Conservation (phyloP, 345 rosid species). For the Mallotus nudiflorus region DNA sequence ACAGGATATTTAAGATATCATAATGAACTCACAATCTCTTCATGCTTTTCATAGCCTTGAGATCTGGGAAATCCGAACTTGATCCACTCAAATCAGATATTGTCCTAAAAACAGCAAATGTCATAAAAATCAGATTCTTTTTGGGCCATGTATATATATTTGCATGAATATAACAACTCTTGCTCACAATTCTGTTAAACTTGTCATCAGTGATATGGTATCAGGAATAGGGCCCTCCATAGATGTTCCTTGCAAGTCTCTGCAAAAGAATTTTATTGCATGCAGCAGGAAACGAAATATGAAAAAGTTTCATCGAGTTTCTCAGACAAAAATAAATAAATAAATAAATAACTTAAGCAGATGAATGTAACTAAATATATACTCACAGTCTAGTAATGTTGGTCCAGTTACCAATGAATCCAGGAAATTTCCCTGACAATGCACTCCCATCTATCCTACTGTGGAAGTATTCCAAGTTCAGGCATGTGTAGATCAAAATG, state of each 20-base stretch:
- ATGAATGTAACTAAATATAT: not conserved
- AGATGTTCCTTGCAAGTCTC: slow-evolving; percentile 79
- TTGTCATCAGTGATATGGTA: slow-evolving; percentile 49
- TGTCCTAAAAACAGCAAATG: not conserved
- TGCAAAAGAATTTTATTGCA: slow-evolving; percentile 23
- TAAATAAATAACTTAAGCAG: too few relatives aligned
- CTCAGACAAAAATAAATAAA: not conserved
- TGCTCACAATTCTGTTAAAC: slow-evolving; percentile 58
- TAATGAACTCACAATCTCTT: slow-evolving; percentile 49
- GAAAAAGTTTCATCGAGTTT: too few relatives aligned
- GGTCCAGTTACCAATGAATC: slow-evolving; percentile 84
- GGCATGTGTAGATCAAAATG: not conserved
- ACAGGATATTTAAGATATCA: not conserved
- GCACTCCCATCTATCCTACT: slow-evolving; percentile 80
- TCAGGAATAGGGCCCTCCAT: slow-evolving; percentile 92
- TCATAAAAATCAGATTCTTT: not conserved
- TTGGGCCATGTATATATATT: not conserved
- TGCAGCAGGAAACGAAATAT: not conserved
- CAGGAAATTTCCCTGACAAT: slow-evolving; percentile 74
- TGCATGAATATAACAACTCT: not conserved
- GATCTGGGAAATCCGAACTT: slow-evolving; percentile 49
- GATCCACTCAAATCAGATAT: slow-evolving; percentile 65
- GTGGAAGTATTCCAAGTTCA: slow-evolving; percentile 13
- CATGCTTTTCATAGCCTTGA: slow-evolving; percentile 29
- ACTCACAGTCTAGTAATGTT: slow-evolving; percentile 58